Conservation (phyloP, 2,329 filamentous ascomycete species). For the Colletotrichum eleusines region DNA sequence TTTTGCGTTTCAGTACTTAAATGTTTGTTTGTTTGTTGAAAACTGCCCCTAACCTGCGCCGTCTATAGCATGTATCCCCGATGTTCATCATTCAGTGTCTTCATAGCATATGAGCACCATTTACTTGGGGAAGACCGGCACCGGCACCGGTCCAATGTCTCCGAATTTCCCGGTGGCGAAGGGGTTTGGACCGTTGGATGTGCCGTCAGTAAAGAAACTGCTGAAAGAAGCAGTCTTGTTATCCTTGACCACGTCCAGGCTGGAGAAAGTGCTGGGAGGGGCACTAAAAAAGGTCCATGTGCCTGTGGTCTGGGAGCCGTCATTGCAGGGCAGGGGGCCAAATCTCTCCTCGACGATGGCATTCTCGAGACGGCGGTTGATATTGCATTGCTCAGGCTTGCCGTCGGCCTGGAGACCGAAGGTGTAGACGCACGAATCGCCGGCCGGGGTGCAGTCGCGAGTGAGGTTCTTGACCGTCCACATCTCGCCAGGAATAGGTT, state of each 20-base stretch:
- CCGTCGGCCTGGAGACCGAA: constrained; percentile 33
- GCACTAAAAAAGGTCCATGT: too few species aligned
- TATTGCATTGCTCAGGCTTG: constrained; percentile 21
- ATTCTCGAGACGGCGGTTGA: constrained; percentile 23
- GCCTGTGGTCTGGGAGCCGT: too few species aligned
- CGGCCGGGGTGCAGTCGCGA: constrained; percentile 23
- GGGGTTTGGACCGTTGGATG: constrained; percentile 31
- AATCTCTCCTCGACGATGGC: constrained; percentile 28
- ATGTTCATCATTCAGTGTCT: too few species aligned
- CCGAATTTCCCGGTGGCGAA: constrained; percentile 35
- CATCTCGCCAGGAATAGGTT: too few species aligned
- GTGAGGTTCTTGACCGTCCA: constrained; percentile 34
- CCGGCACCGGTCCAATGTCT: constrained; percentile 33
- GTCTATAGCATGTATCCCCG: too few species aligned
- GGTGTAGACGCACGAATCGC: constrained; percentile 37
- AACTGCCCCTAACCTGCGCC: too few species aligned
- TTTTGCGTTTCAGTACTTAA: too few species aligned
- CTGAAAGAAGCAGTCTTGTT: constrained; percentile 28
- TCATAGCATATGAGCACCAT: too few species aligned
- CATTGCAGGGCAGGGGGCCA: constrained; percentile 33
- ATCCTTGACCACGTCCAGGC: constrained; percentile 16
- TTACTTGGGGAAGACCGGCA: too few species aligned
- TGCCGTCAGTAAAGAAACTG: too few species aligned
- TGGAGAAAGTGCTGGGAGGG: constrained; percentile 20
- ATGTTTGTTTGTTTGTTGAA: too few species aligned